Evolutionary conservation across 441 rosid species (phyloP), one percentile per base, ranked within the genome.

Genomic region (Populus hybrid): DNA sequence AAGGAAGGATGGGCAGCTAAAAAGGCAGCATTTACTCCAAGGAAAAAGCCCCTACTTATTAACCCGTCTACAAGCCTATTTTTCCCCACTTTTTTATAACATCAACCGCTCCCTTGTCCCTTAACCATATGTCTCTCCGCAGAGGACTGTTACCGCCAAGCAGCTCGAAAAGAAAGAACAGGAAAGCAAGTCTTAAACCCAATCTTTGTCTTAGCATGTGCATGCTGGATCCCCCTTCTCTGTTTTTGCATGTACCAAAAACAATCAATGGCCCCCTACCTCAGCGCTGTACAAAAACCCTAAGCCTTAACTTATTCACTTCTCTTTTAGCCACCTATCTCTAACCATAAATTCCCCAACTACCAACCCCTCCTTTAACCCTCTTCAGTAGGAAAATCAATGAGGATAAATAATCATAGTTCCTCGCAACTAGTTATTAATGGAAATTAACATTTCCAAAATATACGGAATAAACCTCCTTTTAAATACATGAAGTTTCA

Each of bases 181-280:
- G 74, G 66, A 80, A 46, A 74, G 81, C 76, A 53, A 77, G 66
- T 67, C 19, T 46, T 36, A 75, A 85, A 86, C 71, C 80, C 77
- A 64, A 81, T 67, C 63, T 79, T 82, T 81, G 86, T 84, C 87
- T 73, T 75, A n/a, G 70, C 85, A 75, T 81, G 87, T 82, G 79
- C 53, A 78, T 76, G 46, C 83, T 78, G 83, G 74, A 76, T 21
- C 75, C n/a, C n/a, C n/a, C n/a, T n/a, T 40, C 80, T 74, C n/a
- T 50, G 76, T 73, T 69, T 76, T 40, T 83, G 79, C 87, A 72
- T 73, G 88, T 34, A 42, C 78, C n/a, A 69, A 65, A 66, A 85
- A 76, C 71, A 28, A 19, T 21, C 11, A 50, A 40, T 80, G 78
- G 80, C 67, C 75, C 80, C 87, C 84, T 81, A 74, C 24, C 23